Evolutionary conservation across 331 rosid species (phyloP).

Genomic region (Quercus tomentella): DNA sequence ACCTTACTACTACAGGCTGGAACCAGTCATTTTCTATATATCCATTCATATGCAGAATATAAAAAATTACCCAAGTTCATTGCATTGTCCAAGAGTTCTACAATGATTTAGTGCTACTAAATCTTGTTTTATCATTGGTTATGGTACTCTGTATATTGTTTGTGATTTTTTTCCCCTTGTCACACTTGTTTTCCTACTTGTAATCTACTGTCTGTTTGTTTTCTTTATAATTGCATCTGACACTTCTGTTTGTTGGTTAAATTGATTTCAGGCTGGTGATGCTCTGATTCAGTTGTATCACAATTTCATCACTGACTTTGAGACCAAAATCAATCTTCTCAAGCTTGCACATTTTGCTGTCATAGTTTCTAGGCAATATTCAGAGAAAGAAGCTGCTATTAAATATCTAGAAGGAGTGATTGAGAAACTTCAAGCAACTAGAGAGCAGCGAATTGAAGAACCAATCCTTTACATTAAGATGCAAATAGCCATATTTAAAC

Average conservation of each 20-base stretch:
- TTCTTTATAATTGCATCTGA: slow-evolving; percentile 9
- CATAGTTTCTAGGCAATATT: slow-evolving; percentile 88
- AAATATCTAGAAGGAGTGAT: slow-evolving; percentile 83
- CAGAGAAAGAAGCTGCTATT: slow-evolving; percentile 94
- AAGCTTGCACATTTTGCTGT: slow-evolving; percentile 99
- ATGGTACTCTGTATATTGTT: background rate
- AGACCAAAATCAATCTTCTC: slow-evolving; percentile 96
- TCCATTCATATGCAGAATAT: background rate
- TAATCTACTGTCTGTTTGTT: background rate
- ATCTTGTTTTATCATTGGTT: background rate
- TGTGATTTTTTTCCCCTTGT: background rate
- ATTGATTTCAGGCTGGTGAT: slow-evolving; percentile 83
- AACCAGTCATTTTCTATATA: background rate
- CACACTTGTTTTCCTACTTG: background rate
- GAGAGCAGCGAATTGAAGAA: slow-evolving; percentile 92
- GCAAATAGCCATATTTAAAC: slow-evolving; percentile 84
- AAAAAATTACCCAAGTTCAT: background rate
- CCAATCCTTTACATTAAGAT: slow-evolving; percentile 88
- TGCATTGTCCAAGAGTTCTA: background rate
- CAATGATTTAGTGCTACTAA: background rate
- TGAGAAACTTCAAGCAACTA: slow-evolving; percentile 82
- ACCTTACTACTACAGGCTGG: background rate
- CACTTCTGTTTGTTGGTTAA: slow-evolving; percentile 1
- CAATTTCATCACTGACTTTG: slow-evolving; percentile 97
- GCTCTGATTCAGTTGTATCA: slow-evolving; percentile 89